Conservation (phyloP, 176 grass and related monocot species). For the Cenchrus americanus region DNA sequence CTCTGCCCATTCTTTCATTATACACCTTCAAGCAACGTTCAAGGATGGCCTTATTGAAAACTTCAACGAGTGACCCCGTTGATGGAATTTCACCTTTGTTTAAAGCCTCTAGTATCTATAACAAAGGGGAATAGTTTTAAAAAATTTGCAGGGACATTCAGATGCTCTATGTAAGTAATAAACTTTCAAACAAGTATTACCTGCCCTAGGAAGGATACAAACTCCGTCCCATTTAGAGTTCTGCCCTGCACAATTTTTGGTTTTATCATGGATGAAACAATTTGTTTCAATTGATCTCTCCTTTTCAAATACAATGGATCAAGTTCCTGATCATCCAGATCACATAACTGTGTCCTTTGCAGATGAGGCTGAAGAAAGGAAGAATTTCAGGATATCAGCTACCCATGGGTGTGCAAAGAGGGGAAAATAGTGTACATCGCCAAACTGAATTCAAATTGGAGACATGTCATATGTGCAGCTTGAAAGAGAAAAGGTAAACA, state of each 20-base stretch:
- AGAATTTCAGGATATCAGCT: conserved; percentile 31
- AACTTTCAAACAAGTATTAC: conserved; percentile 41
- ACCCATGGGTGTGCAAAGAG: neutral
- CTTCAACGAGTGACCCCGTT: conserved; percentile 87
- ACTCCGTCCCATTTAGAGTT: conserved; percentile 84
- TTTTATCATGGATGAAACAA: conserved; percentile 77
- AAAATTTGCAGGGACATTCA: conserved; percentile 27
- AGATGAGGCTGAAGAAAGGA: conserved; percentile 81
- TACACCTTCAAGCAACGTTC: conserved; percentile 86
- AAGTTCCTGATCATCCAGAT: conserved; percentile 76
- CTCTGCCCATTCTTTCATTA: conserved; percentile 58
- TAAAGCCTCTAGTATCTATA: conserved; percentile 88
- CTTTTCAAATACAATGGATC: conserved; percentile 72
- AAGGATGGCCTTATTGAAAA: conserved; percentile 94
- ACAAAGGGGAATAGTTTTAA: conserved; percentile 22
- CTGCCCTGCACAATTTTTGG: conserved; percentile 89
- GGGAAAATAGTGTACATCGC: neutral
- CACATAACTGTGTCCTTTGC: conserved; percentile 95
- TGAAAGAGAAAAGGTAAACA: neutral
- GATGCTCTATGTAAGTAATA: neutral
- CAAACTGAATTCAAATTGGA: conserved; percentile 9
- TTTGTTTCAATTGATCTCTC: conserved; percentile 78
- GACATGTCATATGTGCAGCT: neutral
- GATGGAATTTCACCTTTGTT: conserved; percentile 98
- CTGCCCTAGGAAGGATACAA: conserved; percentile 84